Evolutionary conservation across 208 protist genomes (phyloP), one percentile per base, ranked within the genome.

Genomic region (Leishmania gerbilli): DNA sequence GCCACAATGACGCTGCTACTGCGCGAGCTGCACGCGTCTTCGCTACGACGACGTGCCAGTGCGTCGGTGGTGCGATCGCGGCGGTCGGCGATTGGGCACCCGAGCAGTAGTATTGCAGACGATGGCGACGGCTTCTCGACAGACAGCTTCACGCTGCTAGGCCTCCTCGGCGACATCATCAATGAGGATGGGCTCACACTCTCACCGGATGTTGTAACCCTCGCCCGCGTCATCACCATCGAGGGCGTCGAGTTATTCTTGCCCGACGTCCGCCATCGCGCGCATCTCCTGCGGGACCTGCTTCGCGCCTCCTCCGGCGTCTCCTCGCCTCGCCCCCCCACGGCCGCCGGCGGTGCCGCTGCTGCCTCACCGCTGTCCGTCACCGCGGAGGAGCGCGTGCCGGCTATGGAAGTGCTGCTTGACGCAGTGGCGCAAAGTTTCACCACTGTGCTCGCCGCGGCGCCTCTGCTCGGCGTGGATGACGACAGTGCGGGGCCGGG

Each of bases 211-310:
- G 76, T 97, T 1, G 91, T 88, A 58, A 24, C 74, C 15, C 79
- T 95, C 31, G 92, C 93, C 0, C 82, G 84, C 34, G 80, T 84
- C 42, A 90, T 92, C 27, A 82, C 95, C 8, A 71, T 87, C 27
- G 91, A 96, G 67, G 93, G 93, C 31, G 89, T 97, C 31, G 89
- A 89, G 40, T 87, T 97, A 64, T 96, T 97, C 69, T 84, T 97
- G 69, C 92, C 93, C 6, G 88, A 84, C 60, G 90, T 91, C 42
- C 76, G 77, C 11, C 78, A 89, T 40, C 90, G 95, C 0, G 92
- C 89, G n/a, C 76, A 74, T 67, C 79, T 97, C 34, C 79, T 96
- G 79, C 84, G 88, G 9, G 92, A 96, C n/a, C 79, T 93, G 77
- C 87, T 97, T 62, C 55, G 55, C 74, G 74, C 82, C 34, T 80